Conservation (phyloP, 805 yeast species). For the Lachancea quebecensis region DNA sequence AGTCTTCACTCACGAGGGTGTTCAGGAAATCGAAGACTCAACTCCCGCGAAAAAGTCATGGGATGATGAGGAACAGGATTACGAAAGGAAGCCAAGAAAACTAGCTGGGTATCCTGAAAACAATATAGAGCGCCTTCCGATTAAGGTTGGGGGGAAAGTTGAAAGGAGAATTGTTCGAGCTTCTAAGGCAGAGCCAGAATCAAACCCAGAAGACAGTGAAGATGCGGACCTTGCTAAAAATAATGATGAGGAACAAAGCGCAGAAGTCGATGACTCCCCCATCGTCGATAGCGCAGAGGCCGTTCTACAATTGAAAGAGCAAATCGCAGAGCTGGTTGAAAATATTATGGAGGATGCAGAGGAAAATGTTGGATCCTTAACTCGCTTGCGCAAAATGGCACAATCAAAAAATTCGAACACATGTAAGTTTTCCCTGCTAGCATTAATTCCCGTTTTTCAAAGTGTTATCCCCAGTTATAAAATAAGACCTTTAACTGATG, state of each 20-base stretch:
- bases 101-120: slow-evolving; percentile 38
- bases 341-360: slow-evolving; percentile 82
- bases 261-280: slow-evolving; percentile 23
- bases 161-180: slow-evolving; percentile 48
- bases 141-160: slow-evolving; percentile 69
- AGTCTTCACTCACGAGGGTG: slow-evolving; percentile 20
- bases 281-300: slow-evolving; percentile 46
- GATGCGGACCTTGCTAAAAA: slow-evolving; percentile 19
- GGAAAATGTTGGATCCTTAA: slow-evolving; percentile 59
- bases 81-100: slow-evolving; percentile 65
- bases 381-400: slow-evolving; percentile 65
- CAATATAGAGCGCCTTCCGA: slow-evolving; percentile 68
- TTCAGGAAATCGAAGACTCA: slow-evolving; percentile 13
- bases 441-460: slow-evolving; percentile 80
- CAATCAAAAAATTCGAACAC: slow-evolving; percentile 59
- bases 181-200: slow-evolving; percentile 14
- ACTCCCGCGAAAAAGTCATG: slow-evolving; percentile 31
- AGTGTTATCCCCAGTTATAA: slow-evolving; percentile 82
- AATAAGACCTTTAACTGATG: slow-evolving; percentile 74
- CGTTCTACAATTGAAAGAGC: slow-evolving; percentile 63
- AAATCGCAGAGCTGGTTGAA: slow-evolving; percentile 75
- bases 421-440: slow-evolving; percentile 62
- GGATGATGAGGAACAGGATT: slow-evolving; percentile 75
- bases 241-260: slow-evolving; percentile 14
- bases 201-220: slow-evolving; percentile 13